Percentiles rank a stretch among this genome's conserved stretches.
Conservation (phyloP, 192 early-diverging fungal genomes). For the Entomortierella beljakovae region DNA sequence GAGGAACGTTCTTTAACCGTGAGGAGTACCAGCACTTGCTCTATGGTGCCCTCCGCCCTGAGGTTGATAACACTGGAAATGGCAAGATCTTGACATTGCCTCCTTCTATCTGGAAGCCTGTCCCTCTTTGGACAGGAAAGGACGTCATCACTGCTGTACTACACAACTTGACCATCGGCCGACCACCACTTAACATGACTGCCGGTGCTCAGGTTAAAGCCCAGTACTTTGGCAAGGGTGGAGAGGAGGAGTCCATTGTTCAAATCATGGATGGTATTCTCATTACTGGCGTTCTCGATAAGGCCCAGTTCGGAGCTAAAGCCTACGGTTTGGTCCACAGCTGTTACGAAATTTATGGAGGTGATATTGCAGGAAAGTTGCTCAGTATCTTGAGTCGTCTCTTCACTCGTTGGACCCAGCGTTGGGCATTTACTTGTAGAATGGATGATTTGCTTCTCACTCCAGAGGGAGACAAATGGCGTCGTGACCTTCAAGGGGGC, state of each 20-base stretch:
- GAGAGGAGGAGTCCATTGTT: constrained; percentile 86
- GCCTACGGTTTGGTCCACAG: constrained; percentile 95
- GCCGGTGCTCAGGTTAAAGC: constrained; percentile 90
- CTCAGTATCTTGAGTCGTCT: constrained; percentile 91
- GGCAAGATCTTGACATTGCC: constrained; percentile 87
- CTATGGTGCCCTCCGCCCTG: constrained; percentile 89
- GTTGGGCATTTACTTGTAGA: constrained; percentile 93
- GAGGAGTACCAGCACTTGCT: constrained; percentile 95
- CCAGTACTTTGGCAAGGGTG: constrained; percentile 86
- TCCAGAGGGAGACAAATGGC: constrained; percentile 78
- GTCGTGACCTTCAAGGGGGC: constrained; percentile 77
- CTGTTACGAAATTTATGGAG: constrained; percentile 95
- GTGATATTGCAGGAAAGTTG: constrained; percentile 88
- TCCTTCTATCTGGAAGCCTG: constrained; percentile 90
- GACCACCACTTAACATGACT: constrained; percentile 84
- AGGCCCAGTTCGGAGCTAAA: constrained; percentile 96
- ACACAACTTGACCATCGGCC: constrained; percentile 86
- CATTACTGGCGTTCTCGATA: constrained; percentile 94
- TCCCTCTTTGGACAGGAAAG: constrained; percentile 96
- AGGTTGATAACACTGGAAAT: constrained; percentile 71
- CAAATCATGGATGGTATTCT: constrained; percentile 90
- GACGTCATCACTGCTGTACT: constrained; percentile 96
- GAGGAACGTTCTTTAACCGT: constrained; percentile 88
- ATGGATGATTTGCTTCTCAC: constrained; percentile 98
- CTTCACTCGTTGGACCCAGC: constrained; percentile 91